Evolutionary conservation across 2,329 filamentous ascomycete genomes (phyloP).

Genomic region (Stagonosporopsis tanaceti): DNA sequence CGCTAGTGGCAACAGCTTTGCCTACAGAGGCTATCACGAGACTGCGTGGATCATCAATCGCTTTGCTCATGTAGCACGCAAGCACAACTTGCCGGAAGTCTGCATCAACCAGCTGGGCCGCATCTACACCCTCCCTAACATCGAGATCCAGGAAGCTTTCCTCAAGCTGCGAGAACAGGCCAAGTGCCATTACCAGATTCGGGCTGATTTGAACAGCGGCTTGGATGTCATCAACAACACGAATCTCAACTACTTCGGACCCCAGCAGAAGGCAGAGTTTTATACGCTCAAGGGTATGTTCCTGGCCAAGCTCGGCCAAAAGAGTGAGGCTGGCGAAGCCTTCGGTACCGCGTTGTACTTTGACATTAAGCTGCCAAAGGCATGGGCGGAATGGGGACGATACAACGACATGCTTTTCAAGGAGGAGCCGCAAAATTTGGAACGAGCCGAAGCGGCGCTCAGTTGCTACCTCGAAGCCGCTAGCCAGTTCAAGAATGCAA

Average conservation of each 20-base stretch:
- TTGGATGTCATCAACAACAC: conserved; percentile 99
- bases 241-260: conserved; percentile 97
- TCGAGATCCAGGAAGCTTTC: conserved; percentile 99
- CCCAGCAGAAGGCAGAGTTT: conserved; percentile 96
- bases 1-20: conserved; percentile 88
- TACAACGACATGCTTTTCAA: conserved; percentile 98
- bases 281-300: conserved; percentile 99
- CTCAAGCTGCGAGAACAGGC: conserved; percentile 98
- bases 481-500: conserved; percentile 95
- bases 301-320: conserved; percentile 89
- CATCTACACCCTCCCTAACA: conserved; percentile 98
- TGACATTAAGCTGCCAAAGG: conserved; percentile 93
- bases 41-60: conserved; percentile 99
- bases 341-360: conserved; percentile 96
- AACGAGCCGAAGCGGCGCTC: conserved; percentile 86
- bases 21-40: conserved; percentile 96
- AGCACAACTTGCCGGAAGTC: conserved; percentile 95
- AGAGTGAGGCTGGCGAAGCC: conserved; percentile 89
- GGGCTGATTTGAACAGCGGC: conserved; percentile 87
- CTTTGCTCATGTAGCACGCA: conserved; percentile 95
- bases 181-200: conserved; percentile 98
- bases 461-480: conserved; percentile 97
- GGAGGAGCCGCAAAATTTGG: conserved; percentile 81
- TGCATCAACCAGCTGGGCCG: conserved; percentile 96
- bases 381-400: conserved; percentile 99